Conservation (phyloP, 169 alveolate genomes). For the Amoebophrya sp. region DNA sequence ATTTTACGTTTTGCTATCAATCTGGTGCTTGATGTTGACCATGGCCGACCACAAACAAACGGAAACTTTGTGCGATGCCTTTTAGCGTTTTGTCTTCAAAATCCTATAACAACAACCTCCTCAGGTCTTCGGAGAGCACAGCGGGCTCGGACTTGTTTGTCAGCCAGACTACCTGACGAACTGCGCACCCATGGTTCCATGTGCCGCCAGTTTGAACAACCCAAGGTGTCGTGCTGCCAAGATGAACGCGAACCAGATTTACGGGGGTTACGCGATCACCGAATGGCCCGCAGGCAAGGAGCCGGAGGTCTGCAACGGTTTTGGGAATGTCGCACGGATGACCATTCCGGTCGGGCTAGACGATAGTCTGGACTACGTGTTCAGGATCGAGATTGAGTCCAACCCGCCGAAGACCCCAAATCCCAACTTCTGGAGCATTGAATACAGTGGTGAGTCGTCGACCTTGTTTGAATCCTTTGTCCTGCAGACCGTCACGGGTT, state of each 20-base stretch:
- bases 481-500: not conserved
- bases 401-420: not conserved
- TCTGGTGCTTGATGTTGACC: too few relatives aligned
- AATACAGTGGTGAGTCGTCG: not conserved
- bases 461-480: not conserved
- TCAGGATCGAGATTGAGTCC: not conserved
- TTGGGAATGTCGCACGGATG: not conserved
- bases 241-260: not conserved
- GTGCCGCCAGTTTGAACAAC: not conserved
- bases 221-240: not conserved
- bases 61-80: too few relatives aligned
- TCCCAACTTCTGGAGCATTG: not conserved
- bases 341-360: slow-evolving; percentile 19
- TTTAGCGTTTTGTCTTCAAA: too few relatives aligned
- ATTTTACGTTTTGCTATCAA: too few relatives aligned
- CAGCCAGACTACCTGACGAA: not conserved
- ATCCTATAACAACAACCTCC: too few relatives aligned
- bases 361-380: not conserved
- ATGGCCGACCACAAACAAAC: too few relatives aligned
- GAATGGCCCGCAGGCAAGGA: slow-evolving; percentile 21
- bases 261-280: not conserved
- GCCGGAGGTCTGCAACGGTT: slow-evolving; percentile 8
- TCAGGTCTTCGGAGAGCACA: not conserved
- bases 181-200: not conserved
- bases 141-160: not conserved